A percentile compares a stretch with the other conserved stretches of the same genome.
Conservation (phyloP, 768 basidiomycete genomes). For the Leccinum rimulosum region DNA sequence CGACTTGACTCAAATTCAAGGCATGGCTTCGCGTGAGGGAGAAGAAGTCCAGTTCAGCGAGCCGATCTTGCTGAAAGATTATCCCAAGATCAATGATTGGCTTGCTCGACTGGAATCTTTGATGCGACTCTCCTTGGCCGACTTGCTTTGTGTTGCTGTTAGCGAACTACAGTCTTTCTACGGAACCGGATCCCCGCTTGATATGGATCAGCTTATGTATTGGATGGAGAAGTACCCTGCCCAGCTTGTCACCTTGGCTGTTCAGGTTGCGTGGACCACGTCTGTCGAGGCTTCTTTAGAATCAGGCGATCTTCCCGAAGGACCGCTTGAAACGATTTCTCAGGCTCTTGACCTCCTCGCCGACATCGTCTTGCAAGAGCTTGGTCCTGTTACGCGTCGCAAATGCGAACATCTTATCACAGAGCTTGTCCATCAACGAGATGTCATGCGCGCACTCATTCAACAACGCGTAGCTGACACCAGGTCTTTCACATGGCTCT, state of each 20-base stretch:
- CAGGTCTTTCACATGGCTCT: slow-evolving; percentile 87
- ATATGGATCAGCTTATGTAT: slow-evolving; percentile 65
- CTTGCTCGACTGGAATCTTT: slow-evolving; percentile 86
- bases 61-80: slow-evolving; percentile 87
- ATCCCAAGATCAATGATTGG: slow-evolving; percentile 99
- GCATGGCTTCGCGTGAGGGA: slow-evolving; percentile 94
- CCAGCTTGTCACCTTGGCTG: slow-evolving; percentile 91
- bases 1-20: slow-evolving; percentile 82
- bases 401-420: slow-evolving; percentile 99
- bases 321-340: slow-evolving; percentile 67
- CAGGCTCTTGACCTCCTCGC: slow-evolving; percentile 93
- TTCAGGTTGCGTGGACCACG: slow-evolving; percentile 93
- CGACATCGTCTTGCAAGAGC: slow-evolving; percentile 90
- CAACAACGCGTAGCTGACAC: slow-evolving; percentile 60
- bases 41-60: slow-evolving; percentile 86
- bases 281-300: slow-evolving; percentile 76
- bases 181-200: slow-evolving; percentile 56
- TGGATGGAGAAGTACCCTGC: slow-evolving; percentile 97
- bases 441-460: slow-evolving; percentile 83
- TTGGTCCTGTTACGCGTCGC: slow-evolving; percentile 85
- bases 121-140: slow-evolving; percentile 89
- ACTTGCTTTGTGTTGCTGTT: slow-evolving; percentile 76
- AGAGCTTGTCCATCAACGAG: slow-evolving; percentile 96
- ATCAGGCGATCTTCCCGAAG: slow-evolving; percentile 51
- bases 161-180: slow-evolving; percentile 81